These are phyloP conservation scores for Seminavis robusta DNA, from an alignment of 108 stramenopile species.

Conservation along the genomic window DNA sequence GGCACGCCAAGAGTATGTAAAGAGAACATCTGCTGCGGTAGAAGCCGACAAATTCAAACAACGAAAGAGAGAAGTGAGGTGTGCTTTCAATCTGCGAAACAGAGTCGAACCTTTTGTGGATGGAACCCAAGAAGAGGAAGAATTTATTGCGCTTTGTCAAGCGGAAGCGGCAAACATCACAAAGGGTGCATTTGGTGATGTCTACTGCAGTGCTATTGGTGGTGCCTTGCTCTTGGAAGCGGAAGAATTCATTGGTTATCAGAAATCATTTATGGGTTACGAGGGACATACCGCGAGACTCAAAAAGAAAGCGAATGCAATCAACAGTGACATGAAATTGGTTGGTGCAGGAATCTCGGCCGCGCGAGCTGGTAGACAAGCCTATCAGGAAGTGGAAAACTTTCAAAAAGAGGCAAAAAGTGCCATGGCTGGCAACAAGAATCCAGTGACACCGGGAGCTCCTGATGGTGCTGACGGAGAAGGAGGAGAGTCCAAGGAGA, in stretches of 20 bases:
- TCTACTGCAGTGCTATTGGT: constrained; percentile 77
- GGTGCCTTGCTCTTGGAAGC: constrained; percentile 72
- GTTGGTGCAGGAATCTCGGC: constrained; percentile 70
- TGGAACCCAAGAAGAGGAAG: constrained; percentile 38
- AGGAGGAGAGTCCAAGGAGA: constrained; percentile 2
- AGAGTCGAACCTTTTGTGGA: constrained; percentile 60
- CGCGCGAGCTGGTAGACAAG: constrained; percentile 63
- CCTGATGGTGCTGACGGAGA: no score
- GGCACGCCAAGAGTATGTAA: constrained; percentile 11
- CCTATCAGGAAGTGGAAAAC: constrained; percentile 72
- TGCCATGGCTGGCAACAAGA: constrained; percentile 12
- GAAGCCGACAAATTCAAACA: constrained; percentile 70
- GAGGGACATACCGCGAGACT: constrained; percentile 64
- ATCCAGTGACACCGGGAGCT: background rate
- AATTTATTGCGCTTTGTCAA: constrained; percentile 52
- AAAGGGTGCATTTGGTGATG: constrained; percentile 67
- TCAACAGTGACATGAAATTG: constrained; percentile 58
- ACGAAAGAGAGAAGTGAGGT: constrained; percentile 70
- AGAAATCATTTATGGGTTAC: constrained; percentile 47
- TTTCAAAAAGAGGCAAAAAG: constrained; percentile 48
- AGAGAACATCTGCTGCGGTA: constrained; percentile 38
- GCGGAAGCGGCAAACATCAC: constrained; percentile 75
- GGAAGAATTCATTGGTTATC: constrained; percentile 78
- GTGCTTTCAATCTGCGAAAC: constrained; percentile 60
- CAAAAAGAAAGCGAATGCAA: constrained; percentile 43